Conservation (phyloP, 768 basidiomycete genomes). For the Pulveroboletus sp. region DNA sequence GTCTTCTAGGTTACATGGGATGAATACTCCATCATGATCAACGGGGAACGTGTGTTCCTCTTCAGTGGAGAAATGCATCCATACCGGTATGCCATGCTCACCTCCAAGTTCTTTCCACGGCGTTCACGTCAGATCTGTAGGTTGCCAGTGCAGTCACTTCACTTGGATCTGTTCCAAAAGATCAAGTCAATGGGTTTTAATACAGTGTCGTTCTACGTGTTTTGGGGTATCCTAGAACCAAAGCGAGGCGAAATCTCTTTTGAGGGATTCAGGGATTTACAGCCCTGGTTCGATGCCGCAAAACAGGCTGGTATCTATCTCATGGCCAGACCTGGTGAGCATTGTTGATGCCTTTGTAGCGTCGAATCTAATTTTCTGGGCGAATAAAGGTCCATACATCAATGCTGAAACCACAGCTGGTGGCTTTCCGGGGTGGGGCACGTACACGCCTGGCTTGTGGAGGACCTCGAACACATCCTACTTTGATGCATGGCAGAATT, state of each 20-base stretch:
- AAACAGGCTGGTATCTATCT: conserved; percentile 27
- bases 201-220: conserved; percentile 53
- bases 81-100: conserved; percentile 36
- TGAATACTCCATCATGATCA: conserved; percentile 53
- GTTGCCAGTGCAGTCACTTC: conserved; percentile 36
- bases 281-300: conserved; percentile 30
- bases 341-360: background rate
- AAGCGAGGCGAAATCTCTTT: conserved; percentile 52
- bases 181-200: conserved; percentile 43
- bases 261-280: conserved; percentile 41
- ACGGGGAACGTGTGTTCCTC: conserved; percentile 55
- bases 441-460: conserved; percentile 48
- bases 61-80: conserved; percentile 64
- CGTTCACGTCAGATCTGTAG: conserved; percentile 4
- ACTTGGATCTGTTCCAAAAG: conserved; percentile 58
- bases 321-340: conserved; percentile 25
- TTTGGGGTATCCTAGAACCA: conserved; percentile 47
- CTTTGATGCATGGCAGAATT: conserved; percentile 50
- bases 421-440: conserved; percentile 58
- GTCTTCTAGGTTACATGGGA: conserved; percentile 52
- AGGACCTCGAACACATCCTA: conserved; percentile 51
- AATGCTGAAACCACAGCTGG: conserved; percentile 34
- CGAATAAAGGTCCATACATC: conserved; percentile 24
- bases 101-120: background rate
- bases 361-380: background rate